phyloP scores from a whole-genome alignment of 495 filamentous ascomycete genomes.

The Poronia punctata region DNA sequence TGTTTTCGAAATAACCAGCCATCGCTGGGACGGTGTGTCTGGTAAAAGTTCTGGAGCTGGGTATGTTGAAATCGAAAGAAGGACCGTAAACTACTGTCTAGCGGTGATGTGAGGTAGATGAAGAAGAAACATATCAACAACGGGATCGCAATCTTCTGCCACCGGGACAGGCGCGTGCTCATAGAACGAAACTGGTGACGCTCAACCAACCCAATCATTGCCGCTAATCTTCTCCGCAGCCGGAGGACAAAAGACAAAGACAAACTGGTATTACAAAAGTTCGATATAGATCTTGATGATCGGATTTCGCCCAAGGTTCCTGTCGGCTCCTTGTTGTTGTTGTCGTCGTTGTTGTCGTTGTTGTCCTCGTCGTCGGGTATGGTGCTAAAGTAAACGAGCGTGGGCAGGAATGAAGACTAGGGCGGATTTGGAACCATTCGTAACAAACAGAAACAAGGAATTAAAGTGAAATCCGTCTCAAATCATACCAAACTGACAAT shows the following conservation, averaged over 20 bases:
- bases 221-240: background rate
- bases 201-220: constrained; percentile 22
- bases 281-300: too few species aligned
- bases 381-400: too few species aligned
- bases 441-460: too few species aligned
- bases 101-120: constrained; percentile 18
- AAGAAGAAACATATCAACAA: constrained; percentile 17
- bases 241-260: background rate
- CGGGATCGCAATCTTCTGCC: constrained; percentile 19
- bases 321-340: background rate
- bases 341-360: too few species aligned
- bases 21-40: constrained; percentile 23
- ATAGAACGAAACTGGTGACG: constrained; percentile 21
- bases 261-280: too few species aligned
- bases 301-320: background rate
- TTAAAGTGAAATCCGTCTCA: too few species aligned
- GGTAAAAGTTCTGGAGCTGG: constrained; percentile 19
- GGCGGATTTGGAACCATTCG: too few species aligned
- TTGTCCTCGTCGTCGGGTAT: too few species aligned
- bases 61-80: constrained; percentile 26
- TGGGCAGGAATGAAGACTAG: too few species aligned
- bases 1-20: constrained; percentile 21
- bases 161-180: constrained; percentile 19
- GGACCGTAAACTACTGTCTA: constrained; percentile 18
- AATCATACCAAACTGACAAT: too few species aligned